Conservation (phyloP, 2,329 filamentous ascomycete species). For the Rasamsonia emersonii region DNA sequence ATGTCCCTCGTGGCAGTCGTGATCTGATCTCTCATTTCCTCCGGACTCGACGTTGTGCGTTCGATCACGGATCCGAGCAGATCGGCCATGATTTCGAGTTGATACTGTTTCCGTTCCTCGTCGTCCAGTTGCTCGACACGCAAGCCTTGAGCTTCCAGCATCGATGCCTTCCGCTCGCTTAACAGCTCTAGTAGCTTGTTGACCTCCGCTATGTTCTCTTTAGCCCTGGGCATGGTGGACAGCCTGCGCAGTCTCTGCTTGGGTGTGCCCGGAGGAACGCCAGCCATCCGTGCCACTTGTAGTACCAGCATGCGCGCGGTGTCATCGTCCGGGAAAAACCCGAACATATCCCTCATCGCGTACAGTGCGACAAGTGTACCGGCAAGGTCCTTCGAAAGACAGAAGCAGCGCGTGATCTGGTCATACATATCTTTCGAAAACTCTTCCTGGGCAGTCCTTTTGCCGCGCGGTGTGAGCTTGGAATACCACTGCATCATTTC, state of each 20-base stretch:
- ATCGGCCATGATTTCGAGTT: slow-evolving; percentile 35
- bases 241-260: slow-evolving; percentile 33
- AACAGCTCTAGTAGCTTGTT: slow-evolving; percentile 37
- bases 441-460: slow-evolving; percentile 22
- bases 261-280: slow-evolving; percentile 23
- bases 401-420: slow-evolving; percentile 45
- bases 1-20: slow-evolving; percentile 28
- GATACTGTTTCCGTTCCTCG: slow-evolving; percentile 29
- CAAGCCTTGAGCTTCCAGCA: slow-evolving; percentile 23
- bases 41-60: slow-evolving; percentile 19
- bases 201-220: slow-evolving; percentile 37
- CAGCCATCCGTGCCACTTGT: slow-evolving; percentile 39
- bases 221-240: slow-evolving; percentile 31
- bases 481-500: slow-evolving; percentile 42
- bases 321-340: slow-evolving; percentile 37
- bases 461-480: slow-evolving; percentile 20
- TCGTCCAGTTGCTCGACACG: slow-evolving; percentile 27
- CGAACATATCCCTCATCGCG: slow-evolving; percentile 36
- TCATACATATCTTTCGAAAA: slow-evolving; percentile 44
- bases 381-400: slow-evolving; percentile 39
- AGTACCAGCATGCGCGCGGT: slow-evolving; percentile 42
- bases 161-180: slow-evolving; percentile 27
- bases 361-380: slow-evolving; percentile 44
- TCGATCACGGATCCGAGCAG: slow-evolving; percentile 33
- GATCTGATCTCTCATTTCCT: slow-evolving; percentile 26